Evolutionary conservation across 176 grass and related monocot genomes (phyloP), one percentile per base, ranked within the genome.

Genomic region (Phragmites australis): DNA sequence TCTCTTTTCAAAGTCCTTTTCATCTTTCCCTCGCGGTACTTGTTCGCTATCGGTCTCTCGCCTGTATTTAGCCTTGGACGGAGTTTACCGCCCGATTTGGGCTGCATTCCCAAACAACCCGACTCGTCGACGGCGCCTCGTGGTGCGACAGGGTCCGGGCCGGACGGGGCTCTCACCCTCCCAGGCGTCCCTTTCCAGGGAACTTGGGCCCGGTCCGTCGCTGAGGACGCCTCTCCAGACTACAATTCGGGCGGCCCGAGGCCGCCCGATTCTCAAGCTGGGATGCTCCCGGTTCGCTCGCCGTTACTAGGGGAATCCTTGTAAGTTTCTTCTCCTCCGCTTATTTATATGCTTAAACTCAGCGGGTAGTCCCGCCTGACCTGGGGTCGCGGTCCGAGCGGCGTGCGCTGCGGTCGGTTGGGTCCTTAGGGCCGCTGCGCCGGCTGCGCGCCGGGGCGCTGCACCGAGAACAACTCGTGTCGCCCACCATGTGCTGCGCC

Each of bases 1-100:
- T 89, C 87, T 89, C 87, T 84, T 89, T 89, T 85, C 88, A 89
- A 89, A 85, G 87, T 90, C 82, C 77, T 90, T 90, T 83, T 90
- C 79, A 90, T 90, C 83, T 90, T 90, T 86, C 65, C 72, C 79
- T 86, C 41, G 66, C 58, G 79, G 43, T 45, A 45, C 43, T 45
- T 45, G 43, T 45, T 45, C 43, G 9, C 43, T 45, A 45, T 45
- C 43, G 85, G 85, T 87, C 89, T 84, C 85, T 91, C 68, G 67
- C 74, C 84, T 4, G 46, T 86, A 90, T 90, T 90, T 86, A 86
- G 83, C 88, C 78, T 90, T 82, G 83, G 83, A 86, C 74, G 23
- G 45, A 80, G 70, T 90, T 71, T 90, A 90, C 74, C 83, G 57
- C 81, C 70, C 45, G 29, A 86, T 57, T 78, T 12, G 76, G 77